These are phyloP conservation scores for Protomyces inouyei DNA, from an alignment of 1,139 yeast species.

Conservation along the genomic window DNA sequence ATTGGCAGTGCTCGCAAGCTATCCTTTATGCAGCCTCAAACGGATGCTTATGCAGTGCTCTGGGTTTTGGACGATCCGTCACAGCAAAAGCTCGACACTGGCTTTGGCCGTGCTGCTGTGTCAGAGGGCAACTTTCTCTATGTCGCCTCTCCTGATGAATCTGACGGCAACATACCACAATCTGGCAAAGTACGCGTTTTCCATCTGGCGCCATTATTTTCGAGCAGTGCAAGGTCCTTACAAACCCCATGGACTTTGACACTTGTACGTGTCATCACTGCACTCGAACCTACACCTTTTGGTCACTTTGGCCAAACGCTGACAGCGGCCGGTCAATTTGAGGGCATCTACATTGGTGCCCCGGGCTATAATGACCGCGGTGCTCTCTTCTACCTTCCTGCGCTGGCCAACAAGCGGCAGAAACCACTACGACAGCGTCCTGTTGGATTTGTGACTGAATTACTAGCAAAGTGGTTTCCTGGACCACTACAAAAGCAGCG, in stretches of 20 bases:
- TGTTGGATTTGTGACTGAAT: not conserved
- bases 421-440: not conserved
- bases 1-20: not conserved
- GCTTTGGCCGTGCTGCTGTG: slow-evolving; percentile 7
- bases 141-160: slow-evolving; percentile 1
- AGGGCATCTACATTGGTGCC: slow-evolving; percentile 3
- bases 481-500: not conserved
- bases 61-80: slow-evolving; percentile 6
- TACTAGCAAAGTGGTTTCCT: not conserved
- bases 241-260: slow-evolving; percentile 10
- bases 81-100: slow-evolving; percentile 4
- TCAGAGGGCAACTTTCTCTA: slow-evolving; percentile 7
- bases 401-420: not conserved
- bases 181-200: slow-evolving; percentile 12
- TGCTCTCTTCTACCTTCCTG: slow-evolving; percentile 1
- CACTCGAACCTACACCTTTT: not conserved
- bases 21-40: not conserved
- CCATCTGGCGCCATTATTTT: slow-evolving; percentile 1
- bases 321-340: not conserved
- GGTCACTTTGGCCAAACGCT: slow-evolving; percentile 6
- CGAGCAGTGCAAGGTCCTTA: not conserved
- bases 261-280: slow-evolving; percentile 3
- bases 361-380: slow-evolving; percentile 12
- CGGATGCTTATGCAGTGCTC: not conserved
- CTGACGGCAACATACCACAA: not conserved